Evolutionary conservation across 2,329 filamentous ascomycete genomes (phyloP), one percentile per base, ranked within the genome.

Genomic region (Stemphylium lycopersici): DNA sequence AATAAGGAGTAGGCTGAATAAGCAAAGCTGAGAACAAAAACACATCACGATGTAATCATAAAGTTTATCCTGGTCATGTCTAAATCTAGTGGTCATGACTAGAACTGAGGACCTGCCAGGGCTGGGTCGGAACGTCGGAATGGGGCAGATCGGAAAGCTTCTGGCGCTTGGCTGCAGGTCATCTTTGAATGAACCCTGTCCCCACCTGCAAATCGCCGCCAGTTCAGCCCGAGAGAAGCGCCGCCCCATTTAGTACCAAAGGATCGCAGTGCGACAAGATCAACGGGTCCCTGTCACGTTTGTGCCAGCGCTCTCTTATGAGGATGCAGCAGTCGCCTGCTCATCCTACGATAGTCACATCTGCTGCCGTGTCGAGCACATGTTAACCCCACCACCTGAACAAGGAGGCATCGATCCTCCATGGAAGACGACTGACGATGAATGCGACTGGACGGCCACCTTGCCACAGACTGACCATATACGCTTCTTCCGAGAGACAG

Each of bases 131-230:
- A 43, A 38, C 5, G 3, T 32, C 29, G 49, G 38, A 37, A 33
- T 29, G n/a, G 11, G 18, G 51, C 33, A 42, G 46, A 44, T 54
- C 46, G 46, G 29, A 32, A 33, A 15, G 7, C 18, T 37, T 26
- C 37, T 48, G 26, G 36, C 36, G 46, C 24, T 13, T 34, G 43
- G 31, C 42, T 47, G 42, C 34, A 47, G n/a, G 24, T 22, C 43
- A 41, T 52, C 49, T 41, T 40, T 36, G 49, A 52, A 50, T 22
- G 45, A 15, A 29, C 36, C 45, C 24, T 22, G 39, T 50, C 38
- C 36, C 36, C 42, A 41, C 39, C n/a, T 15, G 12, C 20, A 44
- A 44, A 20, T 84, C 2, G 76, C 81, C 46, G 0, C 66, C 80
- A 0, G 65, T 29, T 4, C 18, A 33, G 43, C 39, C 53, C 53